These are phyloP conservation scores for Phyllosticta citriasiana DNA, from an alignment of 2,329 filamentous ascomycete species.

Conservation along the genomic window DNA sequence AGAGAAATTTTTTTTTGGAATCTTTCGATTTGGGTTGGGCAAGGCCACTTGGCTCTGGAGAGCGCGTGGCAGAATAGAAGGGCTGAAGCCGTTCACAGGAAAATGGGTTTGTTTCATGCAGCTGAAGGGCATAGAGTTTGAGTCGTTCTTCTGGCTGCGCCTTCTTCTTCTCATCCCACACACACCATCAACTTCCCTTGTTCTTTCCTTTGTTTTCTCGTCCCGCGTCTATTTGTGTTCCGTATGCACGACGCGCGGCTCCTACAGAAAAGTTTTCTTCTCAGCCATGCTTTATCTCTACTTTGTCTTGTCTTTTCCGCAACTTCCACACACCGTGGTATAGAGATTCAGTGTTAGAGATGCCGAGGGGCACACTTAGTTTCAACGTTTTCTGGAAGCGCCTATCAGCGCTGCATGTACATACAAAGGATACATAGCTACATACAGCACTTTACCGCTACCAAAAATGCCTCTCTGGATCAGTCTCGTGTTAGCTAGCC, in stretches of 20 bases:
- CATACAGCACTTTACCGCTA: neutral
- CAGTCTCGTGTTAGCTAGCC: neutral
- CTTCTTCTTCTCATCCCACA: neutral
- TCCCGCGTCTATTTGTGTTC: neutral
- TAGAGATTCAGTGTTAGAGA: neutral
- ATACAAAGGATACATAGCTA: neutral
- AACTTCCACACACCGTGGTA: neutral
- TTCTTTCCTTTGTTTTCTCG: neutral
- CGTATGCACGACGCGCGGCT: neutral
- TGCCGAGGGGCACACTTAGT: neutral
- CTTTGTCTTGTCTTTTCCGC: neutral
- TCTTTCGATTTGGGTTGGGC: neutral
- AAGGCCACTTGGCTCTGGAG: neutral
- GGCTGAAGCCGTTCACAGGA: neutral
- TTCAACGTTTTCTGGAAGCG: neutral
- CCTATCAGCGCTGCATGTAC: neutral
- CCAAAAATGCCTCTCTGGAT: neutral
- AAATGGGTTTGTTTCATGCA: neutral
- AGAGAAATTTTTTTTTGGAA: neutral
- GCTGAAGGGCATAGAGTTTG: neutral
- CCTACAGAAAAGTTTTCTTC: neutral
- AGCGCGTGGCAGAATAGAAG: neutral
- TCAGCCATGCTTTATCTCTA: neutral
- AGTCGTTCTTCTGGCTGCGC: neutral
- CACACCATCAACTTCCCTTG: no score